These are phyloP conservation scores for Salvia rosmarinus DNA, from an alignment of 257 asterid genomes.

Conservation along the genomic window DNA sequence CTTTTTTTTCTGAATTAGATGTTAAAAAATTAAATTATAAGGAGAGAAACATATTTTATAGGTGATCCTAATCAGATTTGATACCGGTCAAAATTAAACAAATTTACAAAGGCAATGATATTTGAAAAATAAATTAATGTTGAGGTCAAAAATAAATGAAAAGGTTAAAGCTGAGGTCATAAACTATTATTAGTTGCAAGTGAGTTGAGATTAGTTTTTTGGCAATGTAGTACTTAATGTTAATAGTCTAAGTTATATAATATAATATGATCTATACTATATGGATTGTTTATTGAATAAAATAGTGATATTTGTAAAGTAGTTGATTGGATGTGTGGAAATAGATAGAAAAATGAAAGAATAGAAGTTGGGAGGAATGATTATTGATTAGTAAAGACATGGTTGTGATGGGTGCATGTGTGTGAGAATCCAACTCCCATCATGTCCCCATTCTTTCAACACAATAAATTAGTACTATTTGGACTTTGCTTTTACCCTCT, in stretches of 20 bases:
- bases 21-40: too few species aligned
- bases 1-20: too few species aligned
- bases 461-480: conserved; percentile 37
- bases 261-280: not conserved
- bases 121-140: too few species aligned
- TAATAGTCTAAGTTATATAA: not conserved
- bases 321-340: conserved; percentile 12
- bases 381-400: conserved; percentile 47
- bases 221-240: not conserved
- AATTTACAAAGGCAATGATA: too few species aligned
- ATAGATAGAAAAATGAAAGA: not conserved
- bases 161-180: too few species aligned
- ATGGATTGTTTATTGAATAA: not conserved
- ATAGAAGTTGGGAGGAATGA: conserved; percentile 35
- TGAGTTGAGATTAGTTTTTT: not conserved
- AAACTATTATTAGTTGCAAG: not conserved
- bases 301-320: conserved; percentile 13
- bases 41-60: too few species aligned
- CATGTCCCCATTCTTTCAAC: conserved; percentile 56
- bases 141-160: too few species aligned
- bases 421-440: conserved; percentile 50
- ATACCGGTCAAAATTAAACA: too few species aligned
- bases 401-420: conserved; percentile 47
- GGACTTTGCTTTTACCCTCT: conserved; percentile 15
- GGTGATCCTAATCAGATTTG: too few species aligned